Evolutionary conservation across 768 basidiomycete genomes (phyloP).

Genomic region (Lactarius trivialis): DNA sequence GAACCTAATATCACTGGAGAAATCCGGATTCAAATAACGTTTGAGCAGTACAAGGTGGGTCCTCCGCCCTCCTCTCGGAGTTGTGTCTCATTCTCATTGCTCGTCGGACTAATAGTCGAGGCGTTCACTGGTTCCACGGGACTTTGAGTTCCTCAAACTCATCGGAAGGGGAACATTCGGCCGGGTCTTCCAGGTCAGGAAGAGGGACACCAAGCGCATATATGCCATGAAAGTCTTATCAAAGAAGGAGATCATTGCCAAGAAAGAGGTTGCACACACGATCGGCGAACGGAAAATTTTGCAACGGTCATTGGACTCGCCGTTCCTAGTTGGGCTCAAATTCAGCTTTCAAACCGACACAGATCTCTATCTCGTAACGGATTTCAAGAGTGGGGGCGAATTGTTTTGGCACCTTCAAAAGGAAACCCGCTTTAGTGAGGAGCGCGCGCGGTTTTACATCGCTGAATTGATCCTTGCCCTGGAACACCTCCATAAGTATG

Average conservation of each 20-base stretch:
- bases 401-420: constrained; percentile 97
- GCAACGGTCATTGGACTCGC: constrained; percentile 85
- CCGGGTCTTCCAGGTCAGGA: constrained; percentile 97
- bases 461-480: constrained; percentile 92
- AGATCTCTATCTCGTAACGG: constrained; percentile 94
- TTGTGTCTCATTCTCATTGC: background rate
- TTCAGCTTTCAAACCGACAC: constrained; percentile 96
- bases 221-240: constrained; percentile 99
- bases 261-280: constrained; percentile 99
- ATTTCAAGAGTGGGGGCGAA: constrained; percentile 98
- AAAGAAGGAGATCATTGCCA: constrained; percentile 97
- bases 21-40: constrained; percentile 91
- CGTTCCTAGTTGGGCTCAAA: constrained; percentile 97
- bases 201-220: constrained; percentile 95
- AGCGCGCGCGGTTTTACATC: constrained; percentile 92
- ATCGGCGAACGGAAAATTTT: constrained; percentile 99
- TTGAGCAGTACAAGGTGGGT: constrained; percentile 82
- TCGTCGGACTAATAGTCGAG: constrained; percentile 49
- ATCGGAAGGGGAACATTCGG: constrained; percentile 98
- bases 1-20: constrained; percentile 81
- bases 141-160: constrained; percentile 98
- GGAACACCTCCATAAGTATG: constrained; percentile 95
- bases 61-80: constrained; percentile 1
- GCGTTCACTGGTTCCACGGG: constrained; percentile 82
- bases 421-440: constrained; percentile 90